Percentiles rank a stretch among this genome's conserved stretches.
Conservation (phyloP, 148 eudicot genomes). For the Rhododendron ferrugineum region DNA sequence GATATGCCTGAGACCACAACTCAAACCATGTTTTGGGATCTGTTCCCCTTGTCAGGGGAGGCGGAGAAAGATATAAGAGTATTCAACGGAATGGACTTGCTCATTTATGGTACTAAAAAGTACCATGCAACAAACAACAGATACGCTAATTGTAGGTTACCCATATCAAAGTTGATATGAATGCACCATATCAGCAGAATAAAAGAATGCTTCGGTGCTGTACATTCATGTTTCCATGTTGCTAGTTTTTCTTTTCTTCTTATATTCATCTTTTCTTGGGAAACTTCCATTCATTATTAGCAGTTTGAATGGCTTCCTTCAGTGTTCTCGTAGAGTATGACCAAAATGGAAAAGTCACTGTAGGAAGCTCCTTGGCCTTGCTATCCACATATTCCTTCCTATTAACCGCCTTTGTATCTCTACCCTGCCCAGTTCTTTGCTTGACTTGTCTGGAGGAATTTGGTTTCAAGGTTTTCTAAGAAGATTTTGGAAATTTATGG, state of each 20-base stretch:
- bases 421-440: not conserved
- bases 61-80: too few relatives aligned
- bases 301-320: not conserved
- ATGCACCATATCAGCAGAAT: not conserved
- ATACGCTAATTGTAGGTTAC: not conserved
- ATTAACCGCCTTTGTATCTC: not conserved
- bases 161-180: not conserved
- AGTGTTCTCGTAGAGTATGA: not conserved
- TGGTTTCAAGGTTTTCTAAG: not conserved
- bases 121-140: not conserved
- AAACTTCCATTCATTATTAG: not conserved
- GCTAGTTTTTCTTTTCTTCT: not conserved
- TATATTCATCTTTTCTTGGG: not conserved
- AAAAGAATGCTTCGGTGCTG: not conserved
- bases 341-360: not conserved
- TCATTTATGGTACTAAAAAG: not conserved
- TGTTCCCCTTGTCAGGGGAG: too few relatives aligned
- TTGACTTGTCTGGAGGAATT: not conserved
- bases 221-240: too few relatives aligned
- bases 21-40: too few relatives aligned
- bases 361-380: not conserved
- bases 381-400: not conserved
- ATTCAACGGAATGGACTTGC: too few relatives aligned
- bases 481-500: not conserved
- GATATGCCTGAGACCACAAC: too few relatives aligned